phyloP scores from a whole-genome alignment of 345 rosid species.

The Camelina hispida region DNA sequence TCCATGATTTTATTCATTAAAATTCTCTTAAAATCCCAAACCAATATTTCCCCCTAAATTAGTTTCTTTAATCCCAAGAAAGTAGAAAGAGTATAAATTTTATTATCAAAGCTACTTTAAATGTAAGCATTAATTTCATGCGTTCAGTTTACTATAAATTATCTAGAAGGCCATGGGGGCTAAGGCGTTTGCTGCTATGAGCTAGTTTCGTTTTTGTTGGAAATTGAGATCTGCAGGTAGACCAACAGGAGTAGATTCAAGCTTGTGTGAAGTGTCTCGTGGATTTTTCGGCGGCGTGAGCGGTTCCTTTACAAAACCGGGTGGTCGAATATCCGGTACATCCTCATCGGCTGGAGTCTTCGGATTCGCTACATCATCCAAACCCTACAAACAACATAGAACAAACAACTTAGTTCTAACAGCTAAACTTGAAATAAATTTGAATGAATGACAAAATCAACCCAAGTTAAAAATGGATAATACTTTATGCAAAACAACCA shows the following conservation, averaged over 20 bases:
- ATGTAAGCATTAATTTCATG: slow-evolving; percentile 12
- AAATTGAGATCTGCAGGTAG: slow-evolving; percentile 40
- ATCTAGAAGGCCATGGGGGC: background rate
- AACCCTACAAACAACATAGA: slow-evolving; percentile 36
- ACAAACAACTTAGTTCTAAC: background rate
- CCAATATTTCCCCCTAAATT: too few species aligned
- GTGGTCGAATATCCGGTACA: slow-evolving; percentile 41
- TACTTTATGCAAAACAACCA: background rate
- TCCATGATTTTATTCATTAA: too few species aligned
- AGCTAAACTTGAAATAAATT: background rate
- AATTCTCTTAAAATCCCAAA: too few species aligned
- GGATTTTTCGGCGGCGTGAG: slow-evolving; percentile 36
- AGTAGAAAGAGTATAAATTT: slow-evolving; percentile 11
- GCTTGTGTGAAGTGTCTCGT: slow-evolving; percentile 44
- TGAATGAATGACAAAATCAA: background rate
- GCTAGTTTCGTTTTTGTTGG: slow-evolving; percentile 42
- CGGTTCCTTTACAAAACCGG: slow-evolving; percentile 45
- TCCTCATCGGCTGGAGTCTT: slow-evolving; percentile 44
- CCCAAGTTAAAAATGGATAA: background rate
- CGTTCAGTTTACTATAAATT: background rate
- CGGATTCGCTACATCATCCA: slow-evolving; percentile 50
- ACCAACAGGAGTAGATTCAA: slow-evolving; percentile 46
- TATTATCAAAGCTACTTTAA: slow-evolving; percentile 31
- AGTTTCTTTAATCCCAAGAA: slow-evolving; percentile 33
- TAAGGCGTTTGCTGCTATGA: slow-evolving; percentile 16